Percentiles rank a stretch among this genome's conserved stretches.
These are phyloP conservation scores for Gymnopilus dilepis DNA, from an alignment of 768 basidiomycete genomes.

Conservation along the genomic window DNA sequence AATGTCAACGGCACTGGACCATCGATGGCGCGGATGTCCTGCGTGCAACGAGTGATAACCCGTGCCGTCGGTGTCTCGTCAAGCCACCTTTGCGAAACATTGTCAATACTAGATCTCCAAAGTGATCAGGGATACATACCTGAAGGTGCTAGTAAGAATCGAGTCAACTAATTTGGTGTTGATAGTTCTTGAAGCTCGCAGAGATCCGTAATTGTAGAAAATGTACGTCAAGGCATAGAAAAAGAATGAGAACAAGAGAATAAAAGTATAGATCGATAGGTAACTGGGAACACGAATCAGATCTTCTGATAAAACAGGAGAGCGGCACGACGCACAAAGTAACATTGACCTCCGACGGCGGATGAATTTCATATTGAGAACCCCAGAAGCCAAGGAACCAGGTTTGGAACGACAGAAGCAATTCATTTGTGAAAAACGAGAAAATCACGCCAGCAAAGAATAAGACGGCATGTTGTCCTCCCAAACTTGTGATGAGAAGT, in stretches of 20 bases:
- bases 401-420: slow-evolving; percentile 35
- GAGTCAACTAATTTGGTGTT: slow-evolving; percentile 16
- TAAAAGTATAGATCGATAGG: slow-evolving; percentile 27
- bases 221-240: slow-evolving; percentile 1
- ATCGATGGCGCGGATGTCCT: slow-evolving; percentile 51
- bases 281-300: slow-evolving; percentile 20
- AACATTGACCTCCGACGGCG: slow-evolving; percentile 37
- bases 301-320: neutral
- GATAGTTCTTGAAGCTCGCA: slow-evolving; percentile 35
- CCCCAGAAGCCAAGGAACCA: slow-evolving; percentile 55
- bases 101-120: neutral
- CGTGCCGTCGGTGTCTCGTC: slow-evolving; percentile 16
- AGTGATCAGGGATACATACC: slow-evolving; percentile 3
- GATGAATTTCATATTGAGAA: slow-evolving; percentile 41
- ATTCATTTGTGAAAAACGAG: slow-evolving; percentile 32
- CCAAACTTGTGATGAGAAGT: slow-evolving; percentile 40
- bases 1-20: slow-evolving; percentile 35
- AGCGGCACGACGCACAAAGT: slow-evolving; percentile 35
- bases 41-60: slow-evolving; percentile 22
- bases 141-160: slow-evolving; percentile 19
- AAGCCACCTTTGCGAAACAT: slow-evolving; percentile 13
- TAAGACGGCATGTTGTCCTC: slow-evolving; percentile 36
- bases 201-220: slow-evolving; percentile 35
- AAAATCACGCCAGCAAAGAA: slow-evolving; percentile 38
- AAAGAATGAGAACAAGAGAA: slow-evolving; percentile 46